Conservation (phyloP, 495 filamentous ascomycete genomes). For the Neurospora sp. region DNA sequence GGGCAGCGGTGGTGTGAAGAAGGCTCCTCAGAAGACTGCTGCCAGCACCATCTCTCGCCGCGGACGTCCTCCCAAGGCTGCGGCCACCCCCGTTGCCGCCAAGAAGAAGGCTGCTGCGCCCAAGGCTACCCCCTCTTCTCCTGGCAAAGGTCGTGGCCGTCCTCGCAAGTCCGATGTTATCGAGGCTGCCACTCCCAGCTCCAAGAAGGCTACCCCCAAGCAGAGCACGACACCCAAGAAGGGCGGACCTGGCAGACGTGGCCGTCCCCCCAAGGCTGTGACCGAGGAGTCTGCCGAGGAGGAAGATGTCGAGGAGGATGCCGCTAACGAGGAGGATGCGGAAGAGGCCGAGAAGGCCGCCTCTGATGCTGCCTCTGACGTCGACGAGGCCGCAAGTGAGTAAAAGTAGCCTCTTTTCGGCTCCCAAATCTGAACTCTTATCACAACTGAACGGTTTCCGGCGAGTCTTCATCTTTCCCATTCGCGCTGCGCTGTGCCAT, state of each 20-base stretch:
- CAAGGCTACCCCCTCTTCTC: neutral
- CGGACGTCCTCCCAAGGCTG: constrained; percentile 26
- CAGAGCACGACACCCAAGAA: constrained; percentile 6
- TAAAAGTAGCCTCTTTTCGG: constrained; percentile 1
- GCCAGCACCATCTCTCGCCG: constrained; percentile 16
- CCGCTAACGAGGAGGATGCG: constrained; percentile 8
- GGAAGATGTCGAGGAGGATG: constrained; percentile 5
- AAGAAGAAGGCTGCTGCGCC: neutral
- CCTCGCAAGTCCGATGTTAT: constrained; percentile 1
- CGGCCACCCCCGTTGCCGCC: constrained; percentile 1
- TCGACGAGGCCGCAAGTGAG: constrained; percentile 12
- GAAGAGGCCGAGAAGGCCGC: constrained; percentile 7
- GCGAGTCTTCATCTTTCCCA: neutral
- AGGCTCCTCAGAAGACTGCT: constrained; percentile 10
- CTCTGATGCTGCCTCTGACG: constrained; percentile 3
- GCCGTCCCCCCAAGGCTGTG: constrained; percentile 3
- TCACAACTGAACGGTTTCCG: neutral
- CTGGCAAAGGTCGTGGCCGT: neutral
- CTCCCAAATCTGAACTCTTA: neutral
- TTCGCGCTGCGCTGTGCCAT: neutral
- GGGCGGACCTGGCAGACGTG: constrained; percentile 14
- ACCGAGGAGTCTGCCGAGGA: constrained; percentile 13
- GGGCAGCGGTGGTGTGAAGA: constrained; percentile 30
- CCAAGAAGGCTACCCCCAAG: neutral
- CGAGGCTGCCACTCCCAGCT: neutral